A percentile compares a stretch with the other conserved stretches of the same genome.
Evolutionary conservation across 1,139 yeast species (phyloP).

Genomic region (Geotrichum restrictum): DNA sequence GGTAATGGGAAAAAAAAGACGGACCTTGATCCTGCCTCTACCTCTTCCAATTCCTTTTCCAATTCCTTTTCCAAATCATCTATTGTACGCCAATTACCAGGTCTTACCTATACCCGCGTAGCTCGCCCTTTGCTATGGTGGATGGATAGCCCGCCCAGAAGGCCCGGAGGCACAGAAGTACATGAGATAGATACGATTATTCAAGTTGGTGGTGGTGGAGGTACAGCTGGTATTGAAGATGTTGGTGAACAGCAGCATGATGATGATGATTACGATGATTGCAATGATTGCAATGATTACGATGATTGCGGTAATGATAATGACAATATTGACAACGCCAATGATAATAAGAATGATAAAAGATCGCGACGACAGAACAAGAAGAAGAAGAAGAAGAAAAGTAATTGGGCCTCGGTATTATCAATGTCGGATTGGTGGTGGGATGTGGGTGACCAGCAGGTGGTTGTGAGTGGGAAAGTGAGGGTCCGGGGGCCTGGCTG

Average conservation of each 20-base stretch:
- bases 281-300: background rate
- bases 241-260: conserved; percentile 5
- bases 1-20: too few species aligned
- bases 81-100: too few species aligned
- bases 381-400: background rate
- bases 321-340: background rate
- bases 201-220: conserved; percentile 1
- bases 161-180: background rate
- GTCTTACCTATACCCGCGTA: background rate
- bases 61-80: too few species aligned
- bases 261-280: background rate
- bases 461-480: conserved; percentile 2
- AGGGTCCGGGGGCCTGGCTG: conserved; percentile 9
- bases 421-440: conserved; percentile 13
- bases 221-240: background rate
- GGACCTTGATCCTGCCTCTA: too few species aligned
- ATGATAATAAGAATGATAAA: background rate
- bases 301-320: background rate
- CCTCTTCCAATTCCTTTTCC: too few species aligned
- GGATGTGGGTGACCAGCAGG: conserved; percentile 11
- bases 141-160: background rate
- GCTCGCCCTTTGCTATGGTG: conserved; percentile 9
- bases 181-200: background rate
- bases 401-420: too few species aligned
- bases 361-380: too few species aligned